Conservation (phyloP, 2,329 filamentous ascomycete species). For the Fusarium scirpi region DNA sequence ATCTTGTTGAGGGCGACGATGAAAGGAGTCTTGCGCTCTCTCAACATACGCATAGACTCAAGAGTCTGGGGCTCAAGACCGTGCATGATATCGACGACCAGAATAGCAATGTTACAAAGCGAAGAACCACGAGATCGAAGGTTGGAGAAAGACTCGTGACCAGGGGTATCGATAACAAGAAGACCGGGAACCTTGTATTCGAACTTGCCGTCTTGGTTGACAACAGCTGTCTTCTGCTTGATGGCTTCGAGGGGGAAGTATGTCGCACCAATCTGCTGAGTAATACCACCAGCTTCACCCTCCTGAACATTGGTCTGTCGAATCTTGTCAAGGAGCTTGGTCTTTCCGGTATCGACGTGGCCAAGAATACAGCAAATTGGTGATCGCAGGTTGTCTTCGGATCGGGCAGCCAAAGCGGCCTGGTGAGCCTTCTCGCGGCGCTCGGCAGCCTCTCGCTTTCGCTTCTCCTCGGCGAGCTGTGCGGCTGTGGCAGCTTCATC, state of each 20-base stretch:
- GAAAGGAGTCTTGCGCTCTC: slow-evolving; percentile 95
- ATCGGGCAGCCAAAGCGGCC: slow-evolving; percentile 89
- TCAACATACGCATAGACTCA: slow-evolving; percentile 94
- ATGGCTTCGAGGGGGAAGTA: slow-evolving; percentile 98
- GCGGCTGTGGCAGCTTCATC: slow-evolving; percentile 82
- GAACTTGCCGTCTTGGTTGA: slow-evolving; percentile 90
- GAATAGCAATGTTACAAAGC: slow-evolving; percentile 98
- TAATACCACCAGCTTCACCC: slow-evolving; percentile 99
- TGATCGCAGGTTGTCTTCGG: slow-evolving; percentile 93
- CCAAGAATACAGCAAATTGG: slow-evolving; percentile 99
- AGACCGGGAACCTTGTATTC: slow-evolving; percentile 98
- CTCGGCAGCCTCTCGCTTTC: slow-evolving; percentile 90
- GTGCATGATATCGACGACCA: slow-evolving; percentile 99
- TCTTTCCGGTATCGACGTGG: slow-evolving; percentile 99
- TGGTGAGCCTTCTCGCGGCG: slow-evolving; percentile 91
- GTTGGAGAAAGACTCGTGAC: slow-evolving; percentile 99
- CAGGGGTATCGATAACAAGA: slow-evolving; percentile 96
- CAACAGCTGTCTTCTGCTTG: slow-evolving; percentile 89
- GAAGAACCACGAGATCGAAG: slow-evolving; percentile 96
- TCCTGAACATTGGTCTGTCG: slow-evolving; percentile 99
- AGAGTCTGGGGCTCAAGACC: slow-evolving; percentile 96
- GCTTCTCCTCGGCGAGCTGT: slow-evolving; percentile 76
- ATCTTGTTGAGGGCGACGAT: slow-evolving; percentile 99
- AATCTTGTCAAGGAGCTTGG: slow-evolving; percentile 98
- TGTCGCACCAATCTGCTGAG: slow-evolving; percentile 98